Evolutionary conservation across 768 basidiomycete species (phyloP).

Genomic region (Lactarius sanguifluus): DNA sequence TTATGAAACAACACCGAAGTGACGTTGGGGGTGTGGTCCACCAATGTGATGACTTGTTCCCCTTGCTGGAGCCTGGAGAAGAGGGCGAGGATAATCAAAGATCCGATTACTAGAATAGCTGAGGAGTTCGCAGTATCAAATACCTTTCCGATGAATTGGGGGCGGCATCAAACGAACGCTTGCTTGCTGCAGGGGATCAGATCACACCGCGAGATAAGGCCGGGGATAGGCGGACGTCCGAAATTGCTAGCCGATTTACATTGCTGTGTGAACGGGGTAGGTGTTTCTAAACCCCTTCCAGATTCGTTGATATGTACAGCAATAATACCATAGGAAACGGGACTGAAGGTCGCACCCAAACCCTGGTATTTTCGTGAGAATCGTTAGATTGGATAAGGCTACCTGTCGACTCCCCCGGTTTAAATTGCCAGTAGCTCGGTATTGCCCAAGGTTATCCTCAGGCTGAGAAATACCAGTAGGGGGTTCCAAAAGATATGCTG

Average conservation of each 20-base stretch:
- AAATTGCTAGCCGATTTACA: slow-evolving; percentile 93
- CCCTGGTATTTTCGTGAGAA: not conserved
- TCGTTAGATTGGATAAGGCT: not conserved
- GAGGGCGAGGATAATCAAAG: slow-evolving; percentile 41
- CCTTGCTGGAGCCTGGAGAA: slow-evolving; percentile 28
- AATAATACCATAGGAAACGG: not conserved
- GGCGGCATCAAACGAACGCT: slow-evolving; percentile 86
- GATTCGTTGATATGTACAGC: not conserved
- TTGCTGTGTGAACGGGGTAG: slow-evolving; percentile 58
- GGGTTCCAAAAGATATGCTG: not conserved
- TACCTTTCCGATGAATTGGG: slow-evolving; percentile 87
- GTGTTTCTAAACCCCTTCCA: not conserved
- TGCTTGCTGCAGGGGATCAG: slow-evolving; percentile 64
- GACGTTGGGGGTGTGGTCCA: slow-evolving; percentile 89
- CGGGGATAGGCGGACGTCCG: slow-evolving; percentile 52
- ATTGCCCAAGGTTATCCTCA: not conserved
- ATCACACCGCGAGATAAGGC: slow-evolving; percentile 19
- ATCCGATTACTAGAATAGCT: slow-evolving; percentile 47
- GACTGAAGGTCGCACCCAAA: not conserved
- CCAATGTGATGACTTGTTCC: slow-evolving; percentile 76
- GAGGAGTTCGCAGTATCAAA: slow-evolving; percentile 81
- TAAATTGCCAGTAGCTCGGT: not conserved
- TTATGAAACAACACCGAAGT: slow-evolving; percentile 93
- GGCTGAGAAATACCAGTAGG: not conserved
- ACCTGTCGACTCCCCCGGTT: not conserved